Conservation (phyloP, 306 rosid species). For the Comarum palustre region DNA sequence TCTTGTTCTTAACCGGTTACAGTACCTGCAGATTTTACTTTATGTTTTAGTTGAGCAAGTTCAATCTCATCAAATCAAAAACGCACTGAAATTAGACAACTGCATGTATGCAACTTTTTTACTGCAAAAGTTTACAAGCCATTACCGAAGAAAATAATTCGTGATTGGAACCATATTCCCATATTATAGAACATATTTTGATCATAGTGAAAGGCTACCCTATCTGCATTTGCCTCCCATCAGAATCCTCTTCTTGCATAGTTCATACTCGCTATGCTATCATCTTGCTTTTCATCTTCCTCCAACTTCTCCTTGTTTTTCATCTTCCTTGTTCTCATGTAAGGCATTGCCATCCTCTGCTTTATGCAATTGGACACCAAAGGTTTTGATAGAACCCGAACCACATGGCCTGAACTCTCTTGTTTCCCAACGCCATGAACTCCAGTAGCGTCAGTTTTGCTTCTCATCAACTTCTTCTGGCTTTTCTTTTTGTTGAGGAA, state of each 20-base stretch:
- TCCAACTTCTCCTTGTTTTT: not conserved
- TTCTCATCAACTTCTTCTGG: not conserved
- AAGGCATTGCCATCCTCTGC: conserved; percentile 14
- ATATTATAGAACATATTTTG: conserved; percentile 26
- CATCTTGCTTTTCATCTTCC: not conserved
- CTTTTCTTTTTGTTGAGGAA: not conserved
- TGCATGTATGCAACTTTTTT: not conserved
- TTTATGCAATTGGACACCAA: not conserved
- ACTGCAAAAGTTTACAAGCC: not conserved
- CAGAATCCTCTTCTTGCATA: conserved; percentile 71
- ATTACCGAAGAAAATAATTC: not conserved
- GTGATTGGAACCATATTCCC: too few relatives aligned
- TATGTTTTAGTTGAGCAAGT: not conserved
- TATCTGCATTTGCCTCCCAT: conserved; percentile 67
- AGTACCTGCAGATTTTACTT: too few relatives aligned
- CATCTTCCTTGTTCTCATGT: conserved; percentile 16
- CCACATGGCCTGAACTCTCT: conserved; percentile 24
- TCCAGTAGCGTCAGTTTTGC: not conserved
- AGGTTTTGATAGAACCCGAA: conserved; percentile 24
- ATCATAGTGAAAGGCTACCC: conserved; percentile 38
- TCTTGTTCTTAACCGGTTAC: not conserved
- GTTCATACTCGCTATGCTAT: not conserved
- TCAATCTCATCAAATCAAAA: not conserved
- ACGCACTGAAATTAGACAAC: not conserved
- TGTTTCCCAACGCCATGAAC: conserved; percentile 19